phyloP scores from a whole-genome alignment of 1,284 basidiomycete genomes.

The Ganoderma sinense region DNA sequence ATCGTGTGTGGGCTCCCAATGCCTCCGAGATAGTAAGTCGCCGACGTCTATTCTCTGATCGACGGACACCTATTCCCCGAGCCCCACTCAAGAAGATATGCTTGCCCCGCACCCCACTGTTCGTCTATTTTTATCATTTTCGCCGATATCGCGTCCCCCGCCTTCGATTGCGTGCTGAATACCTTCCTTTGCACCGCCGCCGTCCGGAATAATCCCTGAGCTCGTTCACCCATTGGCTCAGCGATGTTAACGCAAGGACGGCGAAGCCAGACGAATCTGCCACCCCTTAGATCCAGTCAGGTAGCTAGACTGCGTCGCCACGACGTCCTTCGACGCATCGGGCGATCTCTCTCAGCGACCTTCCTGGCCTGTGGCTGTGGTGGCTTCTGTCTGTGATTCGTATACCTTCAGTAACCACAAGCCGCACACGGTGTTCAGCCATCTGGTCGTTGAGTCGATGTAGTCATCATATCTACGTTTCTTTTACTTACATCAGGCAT shows the following conservation, averaged over 20 bases:
- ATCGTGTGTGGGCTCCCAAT: background rate
- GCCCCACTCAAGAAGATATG: conserved; percentile 7
- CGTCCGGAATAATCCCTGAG: conserved; percentile 9
- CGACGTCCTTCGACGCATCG: background rate
- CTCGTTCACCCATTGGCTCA: conserved; percentile 8
- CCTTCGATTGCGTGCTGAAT: conserved; percentile 16
- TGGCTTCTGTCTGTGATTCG: background rate
- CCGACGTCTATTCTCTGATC: conserved; percentile 2
- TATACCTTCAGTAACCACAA: conserved; percentile 2
- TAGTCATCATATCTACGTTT: background rate
- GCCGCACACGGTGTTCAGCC: background rate
- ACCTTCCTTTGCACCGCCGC: conserved; percentile 8
- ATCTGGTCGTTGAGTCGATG: background rate
- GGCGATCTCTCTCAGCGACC: background rate
- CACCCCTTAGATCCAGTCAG: background rate
- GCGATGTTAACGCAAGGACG: background rate
- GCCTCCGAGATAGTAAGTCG: background rate
- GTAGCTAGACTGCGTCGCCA: conserved; percentile 13
- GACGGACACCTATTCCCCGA: background rate
- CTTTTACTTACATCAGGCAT: background rate
- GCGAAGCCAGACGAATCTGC: conserved; percentile 5
- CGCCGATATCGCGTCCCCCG: conserved; percentile 1
- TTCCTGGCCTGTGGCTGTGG: conserved; percentile 23
- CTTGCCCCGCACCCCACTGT: background rate
- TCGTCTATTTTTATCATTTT: conserved; percentile 24